Conservation (phyloP, 495 filamentous ascomycete genomes). For the Penicillium argentinense region DNA sequence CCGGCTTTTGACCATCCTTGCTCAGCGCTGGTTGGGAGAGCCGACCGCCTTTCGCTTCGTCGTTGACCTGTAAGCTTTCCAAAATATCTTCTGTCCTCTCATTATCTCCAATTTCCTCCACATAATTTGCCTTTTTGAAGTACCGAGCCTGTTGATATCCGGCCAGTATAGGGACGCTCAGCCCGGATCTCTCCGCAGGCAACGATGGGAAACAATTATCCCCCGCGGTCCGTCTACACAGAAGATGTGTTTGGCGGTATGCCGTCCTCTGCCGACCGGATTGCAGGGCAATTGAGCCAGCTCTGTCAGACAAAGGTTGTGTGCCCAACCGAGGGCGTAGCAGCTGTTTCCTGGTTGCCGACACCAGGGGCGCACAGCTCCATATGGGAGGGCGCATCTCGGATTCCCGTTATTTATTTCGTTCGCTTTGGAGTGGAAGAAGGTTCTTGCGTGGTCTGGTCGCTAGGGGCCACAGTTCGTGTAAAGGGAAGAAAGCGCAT, state of each 20-base stretch:
- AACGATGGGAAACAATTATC: neutral
- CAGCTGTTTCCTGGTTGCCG: conserved; percentile 1
- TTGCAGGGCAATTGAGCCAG: neutral
- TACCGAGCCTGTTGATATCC: conserved; percentile 12
- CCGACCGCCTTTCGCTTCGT: conserved; percentile 9
- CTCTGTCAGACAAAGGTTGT: neutral
- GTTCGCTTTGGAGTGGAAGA: neutral
- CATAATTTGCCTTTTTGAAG: conserved; percentile 21
- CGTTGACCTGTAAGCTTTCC: conserved; percentile 14
- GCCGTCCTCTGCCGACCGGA: neutral
- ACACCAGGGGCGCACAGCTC: conserved; percentile 14
- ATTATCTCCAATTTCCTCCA: conserved; percentile 17
- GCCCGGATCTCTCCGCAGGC: neutral
- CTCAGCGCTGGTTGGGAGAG: conserved; percentile 9
- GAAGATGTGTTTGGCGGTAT: neutral
- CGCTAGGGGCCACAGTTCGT: too few species aligned
- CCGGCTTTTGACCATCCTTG: conserved; percentile 15
- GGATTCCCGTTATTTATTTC: neutral
- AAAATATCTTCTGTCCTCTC: conserved; percentile 23
- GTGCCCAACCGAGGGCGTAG: conserved; percentile 1
- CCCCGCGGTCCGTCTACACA: neutral
- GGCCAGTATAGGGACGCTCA: neutral
- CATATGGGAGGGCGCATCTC: conserved; percentile 14
- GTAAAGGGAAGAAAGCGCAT: neutral
- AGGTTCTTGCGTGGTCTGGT: neutral